Percentiles rank a stretch among this genome's conserved stretches.
Conservation (phyloP, 1,139 yeast genomes). For the Yamadazyma blattariae region DNA sequence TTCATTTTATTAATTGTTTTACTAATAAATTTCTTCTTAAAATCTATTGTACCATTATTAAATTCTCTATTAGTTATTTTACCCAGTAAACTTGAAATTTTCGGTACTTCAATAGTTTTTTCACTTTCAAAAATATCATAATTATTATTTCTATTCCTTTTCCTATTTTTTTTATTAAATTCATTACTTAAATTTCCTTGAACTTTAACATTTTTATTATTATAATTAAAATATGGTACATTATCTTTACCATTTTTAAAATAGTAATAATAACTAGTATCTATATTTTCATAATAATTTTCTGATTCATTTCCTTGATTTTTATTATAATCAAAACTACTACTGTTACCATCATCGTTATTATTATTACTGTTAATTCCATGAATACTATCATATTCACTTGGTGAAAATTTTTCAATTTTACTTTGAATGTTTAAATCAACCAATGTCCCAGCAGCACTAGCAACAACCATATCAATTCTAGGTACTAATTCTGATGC, state of each 20-base stretch:
- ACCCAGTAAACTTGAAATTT: neutral
- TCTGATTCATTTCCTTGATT: constrained; percentile 3
- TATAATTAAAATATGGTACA: constrained; percentile 2
- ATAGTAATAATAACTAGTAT: neutral
- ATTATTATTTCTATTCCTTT: neutral
- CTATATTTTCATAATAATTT: constrained; percentile 8
- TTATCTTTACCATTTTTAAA: neutral
- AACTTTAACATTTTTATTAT: neutral
- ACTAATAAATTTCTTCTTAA: constrained; percentile 21
- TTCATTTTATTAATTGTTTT: constrained; percentile 19
- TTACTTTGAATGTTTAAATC: constrained; percentile 36
- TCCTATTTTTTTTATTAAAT: constrained; percentile 7
- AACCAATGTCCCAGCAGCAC: constrained; percentile 47
- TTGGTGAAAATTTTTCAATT: constrained; percentile 30
- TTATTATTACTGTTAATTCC: constrained; percentile 4
- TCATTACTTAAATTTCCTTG: constrained; percentile 13
- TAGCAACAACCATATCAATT: constrained; percentile 47
- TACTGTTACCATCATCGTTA: neutral
- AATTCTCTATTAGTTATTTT: constrained; percentile 2
- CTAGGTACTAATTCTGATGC: constrained; percentile 40
- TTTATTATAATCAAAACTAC: constrained; percentile 9
- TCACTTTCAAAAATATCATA: neutral
- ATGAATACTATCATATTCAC: constrained; percentile 12
- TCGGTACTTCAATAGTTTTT: constrained; percentile 1
- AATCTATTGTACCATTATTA: constrained; percentile 15